Evolutionary conservation across 345 rosid genomes (phyloP), one percentile per base, ranked within the genome.

Genomic region (Camelina laxa): DNA sequence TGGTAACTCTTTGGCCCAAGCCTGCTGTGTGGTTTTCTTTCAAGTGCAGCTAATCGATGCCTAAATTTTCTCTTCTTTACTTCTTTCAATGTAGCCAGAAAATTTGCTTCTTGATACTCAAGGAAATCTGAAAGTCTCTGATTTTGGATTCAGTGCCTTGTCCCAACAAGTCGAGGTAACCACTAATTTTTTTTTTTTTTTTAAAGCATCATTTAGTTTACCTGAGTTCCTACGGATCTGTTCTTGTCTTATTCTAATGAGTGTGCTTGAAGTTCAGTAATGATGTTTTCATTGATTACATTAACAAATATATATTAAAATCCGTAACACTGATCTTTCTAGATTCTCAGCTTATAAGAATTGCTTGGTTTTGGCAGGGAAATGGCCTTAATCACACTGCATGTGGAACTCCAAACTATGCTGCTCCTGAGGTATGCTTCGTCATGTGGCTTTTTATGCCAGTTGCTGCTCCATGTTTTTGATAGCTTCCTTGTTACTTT

Each of bases 61-160:
- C 68, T 69, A 16, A 12, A 9, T 14, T 14, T 73, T 51, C 0
- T 9, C 15, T 65, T 72, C 47, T 44, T 45, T 65, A 77, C 21
- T 59, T 66, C 22, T 66, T 72, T 72, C 60, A 69, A 67, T 74
- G 74, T 87, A 94, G 98, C 98, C 91, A 4, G 96, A 91, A 80
- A 94, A 91, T 71, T 76, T 94, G 82, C 86, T 94, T 49, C 80
- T 94, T 73, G 97, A 91, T 88, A 84, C 89, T 35, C 64, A 67
- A 69, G 98, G 91, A 51, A 86, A 87, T 81, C 87, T 94, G 54
- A 94, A 88, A 86, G 87, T 94, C 77, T 91, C 97, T 48, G 98
- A 88, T 73, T 94, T 94, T 83, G 98, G 95, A 67, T 79, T 94
- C 79, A 87, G 91, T 81, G 89, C 93, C 15, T 75, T 94, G 77